Evolutionary conservation across 1,139 yeast species (phyloP).

Genomic region (Hyphopichia buzzinii): DNA sequence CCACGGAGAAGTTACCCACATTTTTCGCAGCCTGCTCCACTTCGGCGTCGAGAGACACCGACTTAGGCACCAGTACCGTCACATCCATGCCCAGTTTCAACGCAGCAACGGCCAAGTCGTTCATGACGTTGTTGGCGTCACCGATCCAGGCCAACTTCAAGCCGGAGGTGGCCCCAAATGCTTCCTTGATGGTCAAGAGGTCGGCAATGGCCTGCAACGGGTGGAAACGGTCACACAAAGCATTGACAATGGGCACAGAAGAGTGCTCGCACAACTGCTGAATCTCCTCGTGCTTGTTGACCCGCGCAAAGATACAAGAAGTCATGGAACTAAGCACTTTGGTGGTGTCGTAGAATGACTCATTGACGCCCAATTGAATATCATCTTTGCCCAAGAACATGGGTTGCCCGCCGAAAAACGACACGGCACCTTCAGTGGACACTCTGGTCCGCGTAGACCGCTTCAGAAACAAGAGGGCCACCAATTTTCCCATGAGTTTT

Average conservation of each 20-base stretch:
- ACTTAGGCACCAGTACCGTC: slow-evolving; percentile 70
- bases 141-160: slow-evolving; percentile 90
- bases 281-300: slow-evolving; percentile 72
- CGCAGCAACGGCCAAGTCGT: slow-evolving; percentile 79
- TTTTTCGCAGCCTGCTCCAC: slow-evolving; percentile 52
- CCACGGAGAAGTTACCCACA: slow-evolving; percentile 48
- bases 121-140: slow-evolving; percentile 85
- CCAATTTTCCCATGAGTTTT: slow-evolving; percentile 65
- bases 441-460: slow-evolving; percentile 87
- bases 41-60: slow-evolving; percentile 55
- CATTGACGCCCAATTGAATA: slow-evolving; percentile 86
- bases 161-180: slow-evolving; percentile 51
- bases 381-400: slow-evolving; percentile 90
- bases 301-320: slow-evolving; percentile 84
- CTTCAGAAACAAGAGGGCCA: slow-evolving; percentile 74
- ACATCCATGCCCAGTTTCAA: slow-evolving; percentile 75
- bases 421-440: slow-evolving; percentile 83
- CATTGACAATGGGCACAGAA: slow-evolving; percentile 78
- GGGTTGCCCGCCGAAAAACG: slow-evolving; percentile 84
- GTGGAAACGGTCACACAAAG: slow-evolving; percentile 80
- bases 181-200: slow-evolving; percentile 70
- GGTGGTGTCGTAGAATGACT: slow-evolving; percentile 78
- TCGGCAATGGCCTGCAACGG: slow-evolving; percentile 90
- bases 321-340: slow-evolving; percentile 85
- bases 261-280: slow-evolving; percentile 65